Conservation (phyloP, 192 early-diverging fungal species). For the Coemansia sp. region DNA sequence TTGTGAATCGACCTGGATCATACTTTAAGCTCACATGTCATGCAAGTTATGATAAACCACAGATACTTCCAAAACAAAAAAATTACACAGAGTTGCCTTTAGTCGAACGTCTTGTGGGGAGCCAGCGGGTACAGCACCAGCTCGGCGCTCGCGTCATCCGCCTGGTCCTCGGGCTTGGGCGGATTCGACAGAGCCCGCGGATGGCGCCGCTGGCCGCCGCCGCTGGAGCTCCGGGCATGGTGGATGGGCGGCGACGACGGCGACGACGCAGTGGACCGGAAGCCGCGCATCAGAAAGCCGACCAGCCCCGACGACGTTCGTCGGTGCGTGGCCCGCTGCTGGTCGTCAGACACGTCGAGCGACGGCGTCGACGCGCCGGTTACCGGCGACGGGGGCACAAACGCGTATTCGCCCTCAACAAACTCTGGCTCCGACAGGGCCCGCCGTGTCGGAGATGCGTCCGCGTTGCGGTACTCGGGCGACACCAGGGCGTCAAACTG, state of each 20-base stretch:
- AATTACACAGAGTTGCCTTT: no score
- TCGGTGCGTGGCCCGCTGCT: conserved; percentile 13
- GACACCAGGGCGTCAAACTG: conserved; percentile 44
- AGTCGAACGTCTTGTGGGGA: neutral
- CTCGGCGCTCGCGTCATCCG: neutral
- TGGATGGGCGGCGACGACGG: conserved; percentile 1
- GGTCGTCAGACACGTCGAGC: no score
- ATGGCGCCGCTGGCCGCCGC: neutral
- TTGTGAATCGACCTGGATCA: no score
- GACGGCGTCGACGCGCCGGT: neutral
- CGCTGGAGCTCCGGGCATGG: conserved; percentile 25
- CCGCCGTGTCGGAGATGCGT: neutral
- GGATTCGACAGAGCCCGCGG: neutral
- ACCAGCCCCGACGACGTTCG: conserved; percentile 44
- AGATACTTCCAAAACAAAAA: no score
- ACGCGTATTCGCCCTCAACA: conserved; percentile 11
- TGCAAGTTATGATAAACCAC: no score
- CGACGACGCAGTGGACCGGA: conserved; percentile 22
- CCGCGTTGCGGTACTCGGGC: conserved; percentile 1
- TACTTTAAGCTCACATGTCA: no score
- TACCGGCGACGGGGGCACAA: conserved; percentile 4
- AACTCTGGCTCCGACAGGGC: conserved; percentile 10
- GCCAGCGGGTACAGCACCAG: conserved; percentile 9
- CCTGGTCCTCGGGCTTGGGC: neutral
- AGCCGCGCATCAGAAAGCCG: conserved; percentile 37